phyloP scores from a whole-genome alignment of 805 yeast species.

The Starmera amethionina region DNA sequence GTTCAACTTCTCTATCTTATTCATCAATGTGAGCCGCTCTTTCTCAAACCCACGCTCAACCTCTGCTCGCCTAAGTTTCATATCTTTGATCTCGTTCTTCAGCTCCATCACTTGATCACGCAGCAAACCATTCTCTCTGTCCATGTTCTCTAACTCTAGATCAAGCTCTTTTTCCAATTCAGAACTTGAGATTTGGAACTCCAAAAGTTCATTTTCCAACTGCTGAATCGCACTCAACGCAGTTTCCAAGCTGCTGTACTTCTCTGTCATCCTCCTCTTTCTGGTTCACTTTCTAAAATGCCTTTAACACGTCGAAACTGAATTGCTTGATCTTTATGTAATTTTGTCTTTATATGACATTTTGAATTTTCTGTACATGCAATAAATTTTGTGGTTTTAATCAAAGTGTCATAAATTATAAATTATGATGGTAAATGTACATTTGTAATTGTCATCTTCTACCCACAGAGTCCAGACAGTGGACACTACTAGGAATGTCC shows the following conservation, averaged over 20 bases:
- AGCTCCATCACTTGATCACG: slow-evolving; percentile 11
- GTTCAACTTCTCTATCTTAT: slow-evolving; percentile 16
- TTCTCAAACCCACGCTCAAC: slow-evolving; percentile 17
- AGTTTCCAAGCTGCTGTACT: slow-evolving; percentile 18
- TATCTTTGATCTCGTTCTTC: slow-evolving; percentile 15
- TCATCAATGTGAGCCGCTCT: slow-evolving; percentile 10
- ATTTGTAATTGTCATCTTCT: too few relatives aligned
- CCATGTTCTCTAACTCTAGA: slow-evolving; percentile 20
- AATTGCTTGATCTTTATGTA: too few relatives aligned
- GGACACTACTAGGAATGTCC: too few relatives aligned
- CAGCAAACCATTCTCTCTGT: slow-evolving; percentile 16
- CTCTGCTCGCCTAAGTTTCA: slow-evolving; percentile 18
- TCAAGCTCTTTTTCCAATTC: slow-evolving; percentile 33
- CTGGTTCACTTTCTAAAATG: too few relatives aligned
- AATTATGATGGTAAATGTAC: too few relatives aligned
- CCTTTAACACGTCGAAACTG: too few relatives aligned
- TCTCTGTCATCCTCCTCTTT: slow-evolving; percentile 3
- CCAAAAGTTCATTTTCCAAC: slow-evolving; percentile 30
- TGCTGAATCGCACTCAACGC: slow-evolving; percentile 28
- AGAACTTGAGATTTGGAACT: slow-evolving; percentile 31
- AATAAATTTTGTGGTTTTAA: too few relatives aligned
- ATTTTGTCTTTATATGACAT: too few relatives aligned
- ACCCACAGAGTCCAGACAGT: too few relatives aligned
- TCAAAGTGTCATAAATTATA: too few relatives aligned
- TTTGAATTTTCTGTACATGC: too few relatives aligned